Evolutionary conservation across 225 moss, liverwort and hornwort genomes (phyloP).

Genomic region (Polytrichum commune): DNA sequence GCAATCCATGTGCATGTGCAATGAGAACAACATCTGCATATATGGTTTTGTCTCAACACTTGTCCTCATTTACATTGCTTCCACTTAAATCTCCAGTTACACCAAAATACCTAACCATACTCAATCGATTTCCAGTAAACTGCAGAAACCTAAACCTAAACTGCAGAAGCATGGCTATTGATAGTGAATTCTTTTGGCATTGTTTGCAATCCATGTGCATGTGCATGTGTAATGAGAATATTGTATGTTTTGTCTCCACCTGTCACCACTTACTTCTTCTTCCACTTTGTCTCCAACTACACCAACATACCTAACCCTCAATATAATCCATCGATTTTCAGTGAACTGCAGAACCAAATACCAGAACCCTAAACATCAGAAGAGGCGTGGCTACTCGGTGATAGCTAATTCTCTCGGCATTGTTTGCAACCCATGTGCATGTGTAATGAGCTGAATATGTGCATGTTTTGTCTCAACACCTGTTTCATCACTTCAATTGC

Average conservation of each 20-base stretch:
- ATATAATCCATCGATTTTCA: not conserved
- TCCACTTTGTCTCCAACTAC: too few relatives aligned
- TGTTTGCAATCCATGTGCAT: too few relatives aligned
- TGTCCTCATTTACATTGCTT: not conserved
- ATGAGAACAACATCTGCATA: not conserved
- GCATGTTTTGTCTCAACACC: conserved; percentile 2
- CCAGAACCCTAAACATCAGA: not conserved
- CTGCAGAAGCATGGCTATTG: too few relatives aligned
- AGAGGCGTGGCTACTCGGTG: not conserved
- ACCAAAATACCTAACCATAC: too few relatives aligned
- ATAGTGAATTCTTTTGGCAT: too few relatives aligned
- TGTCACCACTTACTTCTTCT: too few relatives aligned
- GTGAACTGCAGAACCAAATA: conserved; percentile 1
- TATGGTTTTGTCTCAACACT: not conserved
- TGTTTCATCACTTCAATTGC: not conserved
- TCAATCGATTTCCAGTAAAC: too few relatives aligned
- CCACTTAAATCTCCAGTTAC: not conserved
- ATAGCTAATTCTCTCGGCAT: not conserved
- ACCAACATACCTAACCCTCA: too few relatives aligned
- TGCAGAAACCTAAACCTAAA: too few relatives aligned
- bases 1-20: not conserved
- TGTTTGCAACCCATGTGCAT: conserved; percentile 2
- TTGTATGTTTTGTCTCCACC: too few relatives aligned
- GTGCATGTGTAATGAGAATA: too few relatives aligned
- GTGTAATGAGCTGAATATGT: not conserved